phyloP scores from a whole-genome alignment of 495 filamentous ascomycete genomes.

The Hypoxylon crocopeplum region DNA sequence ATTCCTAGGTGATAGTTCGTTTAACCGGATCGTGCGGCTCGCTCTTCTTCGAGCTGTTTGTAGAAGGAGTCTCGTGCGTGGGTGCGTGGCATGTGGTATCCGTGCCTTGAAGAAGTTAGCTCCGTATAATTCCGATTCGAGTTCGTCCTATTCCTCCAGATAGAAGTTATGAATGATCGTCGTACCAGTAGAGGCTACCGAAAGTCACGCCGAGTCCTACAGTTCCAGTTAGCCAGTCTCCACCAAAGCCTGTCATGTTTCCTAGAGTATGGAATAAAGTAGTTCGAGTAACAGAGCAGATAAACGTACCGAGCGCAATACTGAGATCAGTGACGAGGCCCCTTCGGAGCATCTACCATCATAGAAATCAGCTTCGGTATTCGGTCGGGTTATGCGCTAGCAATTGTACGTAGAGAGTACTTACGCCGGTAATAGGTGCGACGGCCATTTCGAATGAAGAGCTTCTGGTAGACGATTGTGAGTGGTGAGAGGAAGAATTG shows the following conservation, averaged over 20 bases:
- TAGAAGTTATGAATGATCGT: conserved; percentile 3
- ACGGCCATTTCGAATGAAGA: conserved; percentile 51
- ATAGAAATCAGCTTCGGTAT: neutral
- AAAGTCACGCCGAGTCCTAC: conserved; percentile 53
- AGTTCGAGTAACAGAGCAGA: neutral
- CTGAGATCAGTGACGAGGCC: conserved; percentile 54
- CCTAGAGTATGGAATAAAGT: too few species aligned
- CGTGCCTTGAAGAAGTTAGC: conserved; percentile 52
- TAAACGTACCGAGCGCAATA: conserved; percentile 51
- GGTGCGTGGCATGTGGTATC: conserved; percentile 60
- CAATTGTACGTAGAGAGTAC: conserved; percentile 30
- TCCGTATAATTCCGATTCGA: neutral
- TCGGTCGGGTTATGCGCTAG: conserved; percentile 1
- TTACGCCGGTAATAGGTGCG: conserved; percentile 51
- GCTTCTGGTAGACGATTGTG: conserved; percentile 7
- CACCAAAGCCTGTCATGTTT: too few species aligned
- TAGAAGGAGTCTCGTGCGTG: conserved; percentile 56
- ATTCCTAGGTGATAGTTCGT: neutral
- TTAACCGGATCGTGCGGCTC: conserved; percentile 42
- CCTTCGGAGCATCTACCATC: conserved; percentile 56
- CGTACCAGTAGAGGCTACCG: conserved; percentile 57
- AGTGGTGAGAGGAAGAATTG: too few species aligned
- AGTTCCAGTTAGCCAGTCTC: conserved; percentile 12
- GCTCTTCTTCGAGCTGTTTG: conserved; percentile 54
- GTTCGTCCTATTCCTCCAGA: neutral